Conservation (phyloP, 2,329 filamentous ascomycete species). For the Ophiostoma angusticollis region DNA sequence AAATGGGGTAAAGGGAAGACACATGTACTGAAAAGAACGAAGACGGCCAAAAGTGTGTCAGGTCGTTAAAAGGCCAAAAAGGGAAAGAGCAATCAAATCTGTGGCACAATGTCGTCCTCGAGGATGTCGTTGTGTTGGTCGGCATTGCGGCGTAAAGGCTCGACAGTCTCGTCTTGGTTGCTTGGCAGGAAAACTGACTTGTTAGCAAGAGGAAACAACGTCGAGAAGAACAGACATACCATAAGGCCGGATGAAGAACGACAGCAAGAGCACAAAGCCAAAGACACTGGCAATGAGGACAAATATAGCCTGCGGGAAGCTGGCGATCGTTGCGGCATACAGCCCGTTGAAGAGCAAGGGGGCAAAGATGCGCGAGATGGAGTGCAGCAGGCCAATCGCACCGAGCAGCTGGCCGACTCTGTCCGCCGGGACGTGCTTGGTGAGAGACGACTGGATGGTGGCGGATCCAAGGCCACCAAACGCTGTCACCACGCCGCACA, state of each 20-base stretch:
- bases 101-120: constrained; percentile 16
- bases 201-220: neutral
- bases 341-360: constrained; percentile 77
- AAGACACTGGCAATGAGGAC: constrained; percentile 59
- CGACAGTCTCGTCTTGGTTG: constrained; percentile 1
- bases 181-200: constrained; percentile 2
- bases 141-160: neutral
- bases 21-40: neutral
- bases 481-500: constrained; percentile 59
- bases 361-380: constrained; percentile 62
- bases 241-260: constrained; percentile 59
- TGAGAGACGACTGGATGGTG: constrained; percentile 70
- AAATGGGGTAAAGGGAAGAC: neutral
- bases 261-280: constrained; percentile 48
- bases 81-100: no score
- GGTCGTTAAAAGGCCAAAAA: no score
- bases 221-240: constrained; percentile 39
- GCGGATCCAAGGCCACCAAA: constrained; percentile 77
- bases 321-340: constrained; percentile 68
- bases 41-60: neutral
- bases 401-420: constrained; percentile 79
- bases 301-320: constrained; percentile 72
- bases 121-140: constrained; percentile 8
- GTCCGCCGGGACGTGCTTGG: constrained; percentile 79
- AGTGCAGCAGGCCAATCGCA: constrained; percentile 74